These are phyloP conservation scores for Solanum clarkiae DNA, from an alignment of 257 asterid species.

Conservation along the genomic window DNA sequence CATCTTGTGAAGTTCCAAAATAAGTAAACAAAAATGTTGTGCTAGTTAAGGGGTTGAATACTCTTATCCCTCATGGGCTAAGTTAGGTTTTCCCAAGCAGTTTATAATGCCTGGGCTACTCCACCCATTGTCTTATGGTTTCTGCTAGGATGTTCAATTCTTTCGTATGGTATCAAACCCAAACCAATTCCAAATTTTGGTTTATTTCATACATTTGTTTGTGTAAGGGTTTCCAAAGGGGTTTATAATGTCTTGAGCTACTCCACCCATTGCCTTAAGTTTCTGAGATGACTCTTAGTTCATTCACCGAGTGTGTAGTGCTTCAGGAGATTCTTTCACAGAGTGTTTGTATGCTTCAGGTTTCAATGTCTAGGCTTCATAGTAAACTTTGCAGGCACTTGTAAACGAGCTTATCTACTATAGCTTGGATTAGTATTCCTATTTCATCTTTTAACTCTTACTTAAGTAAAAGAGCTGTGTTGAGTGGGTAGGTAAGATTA, in stretches of 20 bases:
- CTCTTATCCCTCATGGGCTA: not conserved
- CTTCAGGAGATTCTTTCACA: not conserved
- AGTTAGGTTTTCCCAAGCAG: not conserved
- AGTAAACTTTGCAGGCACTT: not conserved
- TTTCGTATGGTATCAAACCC: not conserved
- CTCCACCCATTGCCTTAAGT: not conserved
- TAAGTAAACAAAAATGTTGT: not conserved
- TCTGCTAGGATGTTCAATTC: not conserved
- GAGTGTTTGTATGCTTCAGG: not conserved
- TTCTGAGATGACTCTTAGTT: not conserved
- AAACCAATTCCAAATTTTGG: not conserved
- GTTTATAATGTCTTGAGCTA: not conserved
- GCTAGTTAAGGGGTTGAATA: not conserved
- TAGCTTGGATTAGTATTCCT: not conserved
- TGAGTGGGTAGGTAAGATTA: not conserved
- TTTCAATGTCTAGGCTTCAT: not conserved
- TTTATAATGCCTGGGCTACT: not conserved
- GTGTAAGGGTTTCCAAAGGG: not conserved
- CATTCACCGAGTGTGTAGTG: not conserved
- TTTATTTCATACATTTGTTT: not conserved
- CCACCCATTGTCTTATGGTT: not conserved
- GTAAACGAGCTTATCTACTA: not conserved
- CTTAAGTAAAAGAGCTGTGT: not conserved
- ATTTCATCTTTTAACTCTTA: not conserved
- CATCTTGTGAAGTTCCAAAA: not conserved